Evolutionary conservation across 2,329 filamentous ascomycete species (phyloP).

Genomic region (Tothia fuscella): DNA sequence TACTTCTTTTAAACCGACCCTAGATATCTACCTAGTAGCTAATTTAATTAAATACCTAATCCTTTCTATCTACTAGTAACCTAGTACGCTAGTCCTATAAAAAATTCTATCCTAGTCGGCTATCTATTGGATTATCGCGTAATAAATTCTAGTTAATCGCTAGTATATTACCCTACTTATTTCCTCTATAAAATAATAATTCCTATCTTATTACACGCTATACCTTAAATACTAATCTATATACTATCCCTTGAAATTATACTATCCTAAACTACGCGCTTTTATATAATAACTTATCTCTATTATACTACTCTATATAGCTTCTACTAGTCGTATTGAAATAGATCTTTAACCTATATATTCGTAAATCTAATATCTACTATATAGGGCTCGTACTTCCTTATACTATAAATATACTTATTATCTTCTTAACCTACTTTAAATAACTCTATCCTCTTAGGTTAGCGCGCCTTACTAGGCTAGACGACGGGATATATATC

Average conservation of each 20-base stretch:
- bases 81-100: conserved; percentile 9
- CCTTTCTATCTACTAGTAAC: conserved; percentile 9
- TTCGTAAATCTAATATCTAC: conserved; percentile 14
- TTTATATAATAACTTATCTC: conserved; percentile 11
- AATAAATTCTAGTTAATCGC: conserved; percentile 3
- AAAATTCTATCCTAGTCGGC: conserved; percentile 11
- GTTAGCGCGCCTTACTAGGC: too few species aligned
- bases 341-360: conserved; percentile 11
- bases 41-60: conserved; percentile 11
- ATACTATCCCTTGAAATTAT: conserved; percentile 13
- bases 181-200: conserved; percentile 12
- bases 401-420: conserved; percentile 13
- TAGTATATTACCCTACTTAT: not conserved
- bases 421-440: conserved; percentile 14
- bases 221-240: conserved; percentile 11
- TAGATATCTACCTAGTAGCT: not conserved
- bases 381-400: conserved; percentile 13
- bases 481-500: too few species aligned
- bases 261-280: conserved; percentile 14
- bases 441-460: conserved; percentile 15
- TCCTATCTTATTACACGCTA: conserved; percentile 10
- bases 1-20: conserved; percentile 9
- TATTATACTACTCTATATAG: conserved; percentile 10
- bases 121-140: conserved; percentile 10
- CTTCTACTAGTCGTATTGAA: conserved; percentile 9